A percentile compares a stretch with the other conserved stretches of the same genome.
phyloP scores from a whole-genome alignment of 2,329 filamentous ascomycete genomes.

The Aspergillus awamori region DNA sequence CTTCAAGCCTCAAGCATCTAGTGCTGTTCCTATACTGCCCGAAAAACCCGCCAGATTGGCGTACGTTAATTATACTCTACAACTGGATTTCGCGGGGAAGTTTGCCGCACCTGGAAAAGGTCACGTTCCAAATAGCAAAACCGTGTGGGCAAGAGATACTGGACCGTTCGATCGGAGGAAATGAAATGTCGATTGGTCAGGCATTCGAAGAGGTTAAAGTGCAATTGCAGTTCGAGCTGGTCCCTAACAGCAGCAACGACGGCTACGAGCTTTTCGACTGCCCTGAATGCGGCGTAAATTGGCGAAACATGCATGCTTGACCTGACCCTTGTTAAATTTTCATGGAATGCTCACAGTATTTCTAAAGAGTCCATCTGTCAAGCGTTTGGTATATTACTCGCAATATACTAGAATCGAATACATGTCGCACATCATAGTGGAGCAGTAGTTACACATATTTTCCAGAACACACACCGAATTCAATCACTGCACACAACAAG shows the following conservation, averaged over 20 bases:
- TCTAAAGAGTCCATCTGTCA: no score
- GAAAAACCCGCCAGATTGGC: background rate
- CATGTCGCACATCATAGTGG: no score
- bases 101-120: background rate
- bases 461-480: no score
- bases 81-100: background rate
- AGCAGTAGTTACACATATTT: no score
- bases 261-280: constrained; percentile 3
- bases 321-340: no score
- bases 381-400: no score
- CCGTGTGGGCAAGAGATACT: background rate
- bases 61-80: background rate
- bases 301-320: background rate
- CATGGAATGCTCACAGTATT: no score
- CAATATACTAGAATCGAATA: no score
- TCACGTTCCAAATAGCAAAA: background rate
- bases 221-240: background rate
- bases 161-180: background rate
- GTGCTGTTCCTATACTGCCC: background rate
- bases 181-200: background rate
- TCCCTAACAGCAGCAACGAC: background rate
- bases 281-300: background rate
- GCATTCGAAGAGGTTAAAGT: background rate
- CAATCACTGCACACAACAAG: no score
- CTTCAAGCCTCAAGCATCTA: background rate